Base-by-base conservation (phyloP, 164 flowering plant genomes). In the Nymphaea colorata region DNA sequence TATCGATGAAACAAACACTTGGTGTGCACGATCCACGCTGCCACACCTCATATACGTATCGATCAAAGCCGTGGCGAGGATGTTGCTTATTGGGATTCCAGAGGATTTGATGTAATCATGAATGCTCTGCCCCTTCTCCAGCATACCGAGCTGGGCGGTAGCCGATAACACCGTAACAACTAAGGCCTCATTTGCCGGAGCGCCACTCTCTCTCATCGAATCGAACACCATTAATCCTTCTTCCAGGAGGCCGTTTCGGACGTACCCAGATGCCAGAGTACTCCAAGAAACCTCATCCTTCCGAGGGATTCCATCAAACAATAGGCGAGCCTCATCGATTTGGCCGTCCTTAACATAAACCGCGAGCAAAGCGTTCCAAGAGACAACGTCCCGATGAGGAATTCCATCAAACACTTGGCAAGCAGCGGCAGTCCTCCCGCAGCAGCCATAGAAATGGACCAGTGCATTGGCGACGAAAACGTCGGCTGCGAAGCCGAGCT, bases 11-110 rank as follows among this genome's bases (percentile, higher is more conserved):
- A 77, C 44, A 42, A 90, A 90, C 17, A 81, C 81, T 43, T 42
- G 62, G 4, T 65, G 41, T 5, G 91, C 91, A 44, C 14, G 43
- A 44, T 75, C 67, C 3, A 87, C 72, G 62, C 73, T 75, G 5
- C 92, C 92, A 77, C 90, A 89, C 78, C 86, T 85, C 3, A 87
- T 79, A 74, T 87, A 89, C 95, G 85, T 89, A 68, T 89, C 85
- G n/a, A 89, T 71, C 72, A 87, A 68, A 6, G 87, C 77, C 0
- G 96, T 89, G 11, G 72, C 82, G 12, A 86, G 82, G 81, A 79
- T 83, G 55, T 47, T 47, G 12, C 55, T 47, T 47, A 47, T 47
- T 47, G 55, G 55, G 12, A 47, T 47, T 12, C 12, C 55, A 47
- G 55, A 47, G 11, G 55, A 47, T 47, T 47, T 47, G 2, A 47